Base-by-base conservation (phyloP, 2,329 filamentous ascomycete species). In the Magnaporthiopsis incrustans region DNA sequence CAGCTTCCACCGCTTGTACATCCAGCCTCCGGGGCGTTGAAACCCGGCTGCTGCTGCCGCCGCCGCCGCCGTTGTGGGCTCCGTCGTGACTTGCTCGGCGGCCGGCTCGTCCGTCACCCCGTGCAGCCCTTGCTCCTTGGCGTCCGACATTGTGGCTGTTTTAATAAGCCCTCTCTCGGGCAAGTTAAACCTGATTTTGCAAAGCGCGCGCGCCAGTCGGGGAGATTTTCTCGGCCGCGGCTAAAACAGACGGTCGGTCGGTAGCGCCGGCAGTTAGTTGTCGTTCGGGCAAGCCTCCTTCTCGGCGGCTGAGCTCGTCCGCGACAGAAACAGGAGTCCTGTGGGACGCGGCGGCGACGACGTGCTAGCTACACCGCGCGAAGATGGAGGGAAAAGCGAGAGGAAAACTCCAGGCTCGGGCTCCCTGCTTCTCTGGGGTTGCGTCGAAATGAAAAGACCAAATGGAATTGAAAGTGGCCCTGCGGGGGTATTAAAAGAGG, bases 1-100 rank as follows among this genome's bases (percentile, higher is more conserved):
- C 64, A 91, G 65, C 64, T 78, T 82, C 70, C 85, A 71, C 61
- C 81, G 78, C 71, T 83, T 86, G 80, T 92, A 91, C 77, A 86
- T 88, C 89, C 89, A 91, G 67, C 83, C 82, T 4, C 68, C 57
- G 2, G 83, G 82, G 35, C 79, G 80, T 65, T 61, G 11, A 4
- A 70, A n/a, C 8, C 14, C 26, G 57, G 25, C 60, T 38, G 5
- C 32, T 15, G 22, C 12, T 33, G 26, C 26, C 33, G 12, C 35
- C 59, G 26, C 32, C 30, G 22, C 32, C 32, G 38, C 33, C 33
- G 32, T 7, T 25, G 59, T 60, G 33, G 59, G 27, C 59, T 38
- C 59, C 59, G 30, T 4, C 27, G 33, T 18, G 33, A 27, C 33
- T 22, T 14, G 33, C 59, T 33, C 44, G 22, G 38, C 33, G 59